phyloP scores from a whole-genome alignment of 2,329 filamentous ascomycete species.

The Rhinocladiella similis region DNA sequence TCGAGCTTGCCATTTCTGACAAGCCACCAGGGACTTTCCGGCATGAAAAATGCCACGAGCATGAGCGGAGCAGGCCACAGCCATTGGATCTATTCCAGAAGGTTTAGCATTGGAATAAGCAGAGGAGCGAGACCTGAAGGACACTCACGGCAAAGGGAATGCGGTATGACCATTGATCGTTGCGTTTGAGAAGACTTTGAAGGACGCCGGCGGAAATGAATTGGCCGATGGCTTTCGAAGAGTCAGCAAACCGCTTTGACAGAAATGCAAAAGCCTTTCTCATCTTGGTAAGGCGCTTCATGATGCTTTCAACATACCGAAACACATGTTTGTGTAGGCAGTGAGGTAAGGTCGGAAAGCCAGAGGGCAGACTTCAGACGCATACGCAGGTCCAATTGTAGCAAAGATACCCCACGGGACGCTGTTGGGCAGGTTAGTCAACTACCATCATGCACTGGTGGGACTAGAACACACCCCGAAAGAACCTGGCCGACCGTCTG shows the following conservation, averaged over 20 bases:
- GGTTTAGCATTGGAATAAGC: too few relatives aligned
- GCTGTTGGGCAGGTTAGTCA: slow-evolving; percentile 34
- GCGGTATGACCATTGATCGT: slow-evolving; percentile 3
- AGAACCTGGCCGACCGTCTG: slow-evolving; percentile 39
- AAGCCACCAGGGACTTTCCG: slow-evolving; percentile 43
- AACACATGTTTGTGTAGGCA: slow-evolving; percentile 1
- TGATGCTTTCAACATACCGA: too few relatives aligned
- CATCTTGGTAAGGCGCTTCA: too few relatives aligned
- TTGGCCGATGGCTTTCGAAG: slow-evolving; percentile 44
- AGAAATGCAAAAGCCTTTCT: too few relatives aligned
- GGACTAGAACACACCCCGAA: background rate
- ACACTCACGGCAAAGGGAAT: slow-evolving; percentile 18
- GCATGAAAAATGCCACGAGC: slow-evolving; percentile 12
- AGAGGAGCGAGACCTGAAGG: background rate
- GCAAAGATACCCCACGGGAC: slow-evolving; percentile 29
- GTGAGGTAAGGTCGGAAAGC: background rate
- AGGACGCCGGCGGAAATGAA: slow-evolving; percentile 44
- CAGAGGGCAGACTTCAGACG: slow-evolving; percentile 62
- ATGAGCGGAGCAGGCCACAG: slow-evolving; percentile 21
- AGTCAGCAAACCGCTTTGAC: too few relatives aligned
- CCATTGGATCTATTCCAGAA: slow-evolving; percentile 20
- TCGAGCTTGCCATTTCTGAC: slow-evolving; percentile 50
- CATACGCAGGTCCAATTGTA: slow-evolving; percentile 58
- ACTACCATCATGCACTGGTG: too few relatives aligned
- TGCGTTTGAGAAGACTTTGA: slow-evolving; percentile 1